A percentile compares a stretch with the other conserved stretches of the same genome.
These are phyloP conservation scores for Colletotrichum shisoi DNA, from an alignment of 2,329 filamentous ascomycete genomes.

Conservation along the genomic window DNA sequence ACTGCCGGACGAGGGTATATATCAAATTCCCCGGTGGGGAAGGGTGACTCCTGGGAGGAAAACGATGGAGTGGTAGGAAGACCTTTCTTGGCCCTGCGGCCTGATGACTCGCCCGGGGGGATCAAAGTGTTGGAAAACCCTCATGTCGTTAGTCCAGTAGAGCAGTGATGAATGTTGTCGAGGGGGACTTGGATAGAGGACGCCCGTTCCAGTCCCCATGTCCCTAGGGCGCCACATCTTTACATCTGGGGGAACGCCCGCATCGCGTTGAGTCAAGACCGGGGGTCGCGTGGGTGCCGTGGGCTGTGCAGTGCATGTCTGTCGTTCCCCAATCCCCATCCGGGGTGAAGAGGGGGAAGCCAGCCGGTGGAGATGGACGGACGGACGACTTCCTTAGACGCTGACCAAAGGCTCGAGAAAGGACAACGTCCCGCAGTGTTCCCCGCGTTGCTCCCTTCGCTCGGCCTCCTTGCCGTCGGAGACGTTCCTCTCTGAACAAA, in stretches of 20 bases:
- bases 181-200: conserved; percentile 3
- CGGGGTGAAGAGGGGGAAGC: conserved; percentile 11
- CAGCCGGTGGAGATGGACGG: neutral
- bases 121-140: neutral
- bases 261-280: conserved; percentile 2
- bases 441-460: conserved; percentile 17
- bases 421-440: neutral
- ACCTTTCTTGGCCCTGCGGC: conserved; percentile 29
- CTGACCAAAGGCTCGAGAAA: neutral
- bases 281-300: conserved; percentile 5
- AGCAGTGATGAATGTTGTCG: neutral
- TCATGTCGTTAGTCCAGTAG: neutral
- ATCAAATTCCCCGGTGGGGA: conserved; percentile 15
- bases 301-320: conserved; percentile 12
- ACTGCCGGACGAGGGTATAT: conserved; percentile 19
- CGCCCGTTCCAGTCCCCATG: conserved; percentile 1
- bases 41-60: neutral
- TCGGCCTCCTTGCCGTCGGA: neutral
- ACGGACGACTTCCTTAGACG: neutral
- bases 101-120: conserved; percentile 28
- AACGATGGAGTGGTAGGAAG: neutral
- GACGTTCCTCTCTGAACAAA: too few relatives aligned
- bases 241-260: conserved; percentile 7
- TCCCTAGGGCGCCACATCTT: neutral
- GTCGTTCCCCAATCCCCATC: conserved; percentile 15